Evolutionary conservation across 2,329 filamentous ascomycete species (phyloP), one percentile per base, ranked within the genome.

Genomic region (Pestalotiopsis sp.): DNA sequence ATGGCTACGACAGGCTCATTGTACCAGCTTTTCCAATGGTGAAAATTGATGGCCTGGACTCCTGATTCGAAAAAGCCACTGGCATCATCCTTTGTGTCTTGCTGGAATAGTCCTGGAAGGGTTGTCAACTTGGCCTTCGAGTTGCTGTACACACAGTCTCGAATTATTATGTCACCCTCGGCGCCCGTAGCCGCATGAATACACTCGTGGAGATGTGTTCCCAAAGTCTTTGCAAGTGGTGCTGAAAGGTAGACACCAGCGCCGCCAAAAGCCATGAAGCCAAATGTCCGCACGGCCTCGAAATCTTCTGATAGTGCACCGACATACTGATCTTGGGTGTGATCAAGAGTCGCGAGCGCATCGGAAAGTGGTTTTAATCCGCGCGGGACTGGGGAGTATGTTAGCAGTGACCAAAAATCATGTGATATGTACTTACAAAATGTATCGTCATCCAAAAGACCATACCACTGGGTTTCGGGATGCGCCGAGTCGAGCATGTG

Each of bases 21-120:
- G 77, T 88, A 88, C 87, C 88, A 90, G 13, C 83, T 86, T 75
- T 89, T 90, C 87, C 88, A 90, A 79, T 91, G 88, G 75, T 91
- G 88, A 6, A 91, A 79, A 64, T 84, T 88, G 13, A 90, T 77
- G 0, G 87, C 85, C n/a, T 81, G 78, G 27, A 83, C 77, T 1
- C 87, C 86, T 2, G 85, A 83, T 77, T 91, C 88, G 75, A 89
- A 91, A 73, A 90, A 89, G 0, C 88, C 89, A 1, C 85, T 84
- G 25, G 84, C 77, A 69, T 91, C 88, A 41, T 81, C 82, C 45
- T 79, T 79, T 70, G 90, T 78, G 74, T 91, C 88, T 66, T 90
- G 81, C 76, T 90, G 88, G 71, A 85, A 84, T 23, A 91, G 80
- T 2, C 84, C 85, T 5, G 82, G 82, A n/a, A 90, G 79, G 36